These are phyloP conservation scores for Anisogramma anomala DNA, from an alignment of 2,329 filamentous ascomycete genomes.

Conservation along the genomic window DNA sequence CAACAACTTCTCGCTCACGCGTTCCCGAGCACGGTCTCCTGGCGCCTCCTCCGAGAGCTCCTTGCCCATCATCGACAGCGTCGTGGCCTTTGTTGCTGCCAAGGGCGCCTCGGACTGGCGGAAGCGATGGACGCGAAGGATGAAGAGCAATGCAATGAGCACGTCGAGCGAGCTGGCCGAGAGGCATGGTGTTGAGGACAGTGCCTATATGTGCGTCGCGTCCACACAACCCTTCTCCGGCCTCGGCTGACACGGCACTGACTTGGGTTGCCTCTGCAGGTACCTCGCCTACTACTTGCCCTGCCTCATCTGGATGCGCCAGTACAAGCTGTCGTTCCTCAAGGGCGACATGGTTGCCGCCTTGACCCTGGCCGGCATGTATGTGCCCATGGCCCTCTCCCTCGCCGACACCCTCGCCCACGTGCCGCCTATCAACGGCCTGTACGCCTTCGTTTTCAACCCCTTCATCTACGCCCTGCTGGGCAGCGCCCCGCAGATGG, in stretches of 20 bases:
- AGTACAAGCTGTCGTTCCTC: slow-evolving; percentile 74
- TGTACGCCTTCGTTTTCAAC: slow-evolving; percentile 90
- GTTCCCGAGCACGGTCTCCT: slow-evolving; percentile 23
- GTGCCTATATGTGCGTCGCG: slow-evolving; percentile 54
- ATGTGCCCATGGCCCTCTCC: slow-evolving; percentile 93
- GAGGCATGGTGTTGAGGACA: slow-evolving; percentile 62
- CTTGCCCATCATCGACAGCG: slow-evolving; percentile 28
- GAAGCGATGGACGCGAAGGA: slow-evolving; percentile 36
- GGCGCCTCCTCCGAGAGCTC: slow-evolving; percentile 18
- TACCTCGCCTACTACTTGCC: slow-evolving; percentile 92
- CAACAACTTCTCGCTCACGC: slow-evolving; percentile 22
- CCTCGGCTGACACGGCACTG: background rate
- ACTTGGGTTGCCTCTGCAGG: slow-evolving; percentile 33
- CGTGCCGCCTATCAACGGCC: slow-evolving; percentile 81
- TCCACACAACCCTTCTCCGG: background rate
- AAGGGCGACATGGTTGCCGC: slow-evolving; percentile 80
- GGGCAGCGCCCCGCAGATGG: slow-evolving; percentile 84
- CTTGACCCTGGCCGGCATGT: slow-evolving; percentile 95
- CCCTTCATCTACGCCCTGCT: slow-evolving; percentile 84
- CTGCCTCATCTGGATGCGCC: slow-evolving; percentile 76
- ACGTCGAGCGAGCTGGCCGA: slow-evolving; percentile 62
- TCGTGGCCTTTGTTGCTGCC: slow-evolving; percentile 27
- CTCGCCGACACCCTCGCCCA: slow-evolving; percentile 87
- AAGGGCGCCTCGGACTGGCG: slow-evolving; percentile 33
- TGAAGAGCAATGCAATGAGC: slow-evolving; percentile 56